phyloP scores from a whole-genome alignment of 305 asterid genomes.

The Plantago coronopus region DNA sequence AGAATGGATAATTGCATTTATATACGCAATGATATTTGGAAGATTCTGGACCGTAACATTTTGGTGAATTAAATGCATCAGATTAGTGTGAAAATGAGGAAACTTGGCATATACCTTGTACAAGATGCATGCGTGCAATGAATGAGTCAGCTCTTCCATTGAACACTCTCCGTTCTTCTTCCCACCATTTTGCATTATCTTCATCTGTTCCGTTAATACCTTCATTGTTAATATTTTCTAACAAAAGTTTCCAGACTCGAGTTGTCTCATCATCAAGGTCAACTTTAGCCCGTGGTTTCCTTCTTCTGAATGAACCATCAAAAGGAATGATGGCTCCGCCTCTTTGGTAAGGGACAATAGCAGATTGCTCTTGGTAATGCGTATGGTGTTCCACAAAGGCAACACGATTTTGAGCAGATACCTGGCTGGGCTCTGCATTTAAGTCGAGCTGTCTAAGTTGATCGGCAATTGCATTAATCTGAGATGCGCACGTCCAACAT shows the following conservation, averaged over 20 bases:
- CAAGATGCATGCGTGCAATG: slow-evolving; percentile 96
- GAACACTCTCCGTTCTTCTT: slow-evolving; percentile 83
- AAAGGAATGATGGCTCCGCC: slow-evolving; percentile 64
- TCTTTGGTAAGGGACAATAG: slow-evolving; percentile 67
- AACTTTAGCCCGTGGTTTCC: slow-evolving; percentile 72
- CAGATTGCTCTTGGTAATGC: slow-evolving; percentile 39
- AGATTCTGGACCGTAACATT: slow-evolving; percentile 2
- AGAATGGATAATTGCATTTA: background rate
- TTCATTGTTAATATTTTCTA: slow-evolving; percentile 85
- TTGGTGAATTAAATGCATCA: background rate
- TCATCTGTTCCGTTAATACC: slow-evolving; percentile 91
- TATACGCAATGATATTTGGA: no score
- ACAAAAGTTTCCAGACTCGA: slow-evolving; percentile 89
- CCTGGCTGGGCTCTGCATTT: slow-evolving; percentile 35
- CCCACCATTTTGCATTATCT: slow-evolving; percentile 92
- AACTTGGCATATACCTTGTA: slow-evolving; percentile 61
- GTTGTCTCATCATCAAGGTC: slow-evolving; percentile 93
- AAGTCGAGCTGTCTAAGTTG: slow-evolving; percentile 56
- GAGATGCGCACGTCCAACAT: slow-evolving; percentile 41
- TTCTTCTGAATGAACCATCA: slow-evolving; percentile 45
- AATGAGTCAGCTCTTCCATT: slow-evolving; percentile 89
- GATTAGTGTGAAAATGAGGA: slow-evolving; percentile 14
- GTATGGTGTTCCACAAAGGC: slow-evolving; percentile 32
- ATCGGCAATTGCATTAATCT: slow-evolving; percentile 50
- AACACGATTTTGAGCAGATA: slow-evolving; percentile 29